phyloP scores from a whole-genome alignment of 495 filamentous ascomycete genomes.

The Lasiosphaeria hispida region DNA sequence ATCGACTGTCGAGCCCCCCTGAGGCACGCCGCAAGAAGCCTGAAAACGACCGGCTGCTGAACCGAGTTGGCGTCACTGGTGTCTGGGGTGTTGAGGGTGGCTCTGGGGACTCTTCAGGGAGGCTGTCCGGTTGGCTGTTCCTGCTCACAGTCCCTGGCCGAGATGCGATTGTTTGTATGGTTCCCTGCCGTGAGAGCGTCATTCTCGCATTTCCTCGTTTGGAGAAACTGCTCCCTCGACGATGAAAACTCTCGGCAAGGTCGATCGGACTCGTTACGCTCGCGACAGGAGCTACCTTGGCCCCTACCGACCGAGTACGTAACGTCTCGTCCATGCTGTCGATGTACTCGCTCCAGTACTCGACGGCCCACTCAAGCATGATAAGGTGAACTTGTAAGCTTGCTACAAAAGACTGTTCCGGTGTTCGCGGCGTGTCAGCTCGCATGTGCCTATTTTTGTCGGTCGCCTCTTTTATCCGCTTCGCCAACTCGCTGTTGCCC shows the following conservation, averaged over 20 bases:
- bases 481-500: slow-evolving; percentile 37
- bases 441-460: slow-evolving; percentile 21
- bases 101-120: not conserved
- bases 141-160: not conserved
- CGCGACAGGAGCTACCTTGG: slow-evolving; percentile 31
- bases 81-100: not conserved
- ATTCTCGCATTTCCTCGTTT: not conserved
- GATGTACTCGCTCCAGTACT: slow-evolving; percentile 50
- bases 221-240: slow-evolving; percentile 10
- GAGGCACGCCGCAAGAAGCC: slow-evolving; percentile 9
- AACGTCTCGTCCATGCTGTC: slow-evolving; percentile 39
- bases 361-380: slow-evolving; percentile 44
- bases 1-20: not conserved
- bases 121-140: not conserved
- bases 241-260: slow-evolving; percentile 16
- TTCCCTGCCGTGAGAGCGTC: slow-evolving; percentile 4
- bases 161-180: not conserved
- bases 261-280: slow-evolving; percentile 17
- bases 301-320: slow-evolving; percentile 23
- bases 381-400: slow-evolving; percentile 41
- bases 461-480: slow-evolving; percentile 32
- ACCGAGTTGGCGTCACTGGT: slow-evolving; percentile 3
- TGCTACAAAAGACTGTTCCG: slow-evolving; percentile 30
- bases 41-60: slow-evolving; percentile 1
- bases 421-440: slow-evolving; percentile 20